Base-by-base conservation (phyloP, 2,329 filamentous ascomycete species). In the Annulohypoxylon truncatum region DNA sequence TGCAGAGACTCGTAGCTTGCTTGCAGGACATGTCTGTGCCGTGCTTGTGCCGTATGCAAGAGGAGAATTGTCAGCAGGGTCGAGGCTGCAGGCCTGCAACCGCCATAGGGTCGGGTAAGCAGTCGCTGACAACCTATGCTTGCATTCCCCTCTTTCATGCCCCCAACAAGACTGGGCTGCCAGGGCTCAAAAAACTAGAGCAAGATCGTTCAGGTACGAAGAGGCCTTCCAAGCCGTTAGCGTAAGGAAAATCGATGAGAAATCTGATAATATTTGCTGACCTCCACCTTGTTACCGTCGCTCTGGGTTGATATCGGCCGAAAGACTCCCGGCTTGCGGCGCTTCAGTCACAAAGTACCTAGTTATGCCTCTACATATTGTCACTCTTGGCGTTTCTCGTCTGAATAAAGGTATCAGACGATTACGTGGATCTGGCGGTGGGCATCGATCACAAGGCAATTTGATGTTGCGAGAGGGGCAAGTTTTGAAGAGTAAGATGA, bases 91-190 rank as follows among this genome's bases (percentile, higher is more conserved):
- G 29, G 40, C 13, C 55, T 63, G 66, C 66, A 46, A 24, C 51
- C 54, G 55, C 40, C 50, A 68, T 66, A 68, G 66, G 66, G 35
- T 55, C 58, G 62, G 52, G 50, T 60, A 63, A 60, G 46, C 28
- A 29, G n/a, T 53, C 15, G 62, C 57, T 66, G 55, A 58, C 48
- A 56, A n/a, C n/a, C n/a, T n/a, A 44, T 46, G 50, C 40, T 47
- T 31, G 18, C 18, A 35, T 12, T 31, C 53, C 55, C 51, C 54
- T 52, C 44, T 42, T 29, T 50, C 24, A 18, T 18, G 13, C 26
- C 38, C 47, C 54, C 48, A 60, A 63, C 42, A 33, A 58, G 54
- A 51, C 38, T 24, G 35, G 35, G 28, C 22, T 38, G n/a, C 31
- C 28, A 24, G 51, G 33, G 51, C 20, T 47, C 26, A 33, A 57